Percentiles rank a stretch among this genome's conserved stretches.
Conservation (phyloP, 202 grass and related monocot genomes). For the Zizania palustris region DNA sequence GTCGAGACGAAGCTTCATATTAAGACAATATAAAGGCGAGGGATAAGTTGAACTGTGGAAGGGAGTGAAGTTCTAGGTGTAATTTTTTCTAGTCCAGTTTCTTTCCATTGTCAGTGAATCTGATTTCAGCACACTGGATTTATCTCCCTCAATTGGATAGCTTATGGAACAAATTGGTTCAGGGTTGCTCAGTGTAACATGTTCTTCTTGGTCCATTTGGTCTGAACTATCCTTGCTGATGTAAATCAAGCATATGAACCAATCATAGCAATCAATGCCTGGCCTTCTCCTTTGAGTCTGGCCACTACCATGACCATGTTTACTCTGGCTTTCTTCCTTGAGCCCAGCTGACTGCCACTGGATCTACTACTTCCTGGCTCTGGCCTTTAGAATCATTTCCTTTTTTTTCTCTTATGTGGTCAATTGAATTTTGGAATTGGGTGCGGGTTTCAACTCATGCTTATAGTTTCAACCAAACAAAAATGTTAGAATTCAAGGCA, state of each 20-base stretch:
- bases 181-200: constrained; percentile 18
- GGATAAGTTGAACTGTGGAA: background rate
- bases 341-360: background rate
- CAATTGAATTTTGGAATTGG: background rate
- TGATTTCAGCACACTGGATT: background rate
- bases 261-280: background rate
- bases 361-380: background rate
- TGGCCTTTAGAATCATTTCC: background rate
- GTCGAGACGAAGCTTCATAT: too few species aligned
- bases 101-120: constrained; percentile 4
- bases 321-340: background rate
- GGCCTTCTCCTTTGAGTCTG: background rate
- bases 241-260: constrained; percentile 12
- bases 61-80: constrained; percentile 21
- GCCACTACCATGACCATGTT: background rate
- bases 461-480: too few species aligned
- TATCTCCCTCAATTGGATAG: constrained; percentile 12
- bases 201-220: constrained; percentile 3
- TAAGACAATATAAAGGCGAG: background rate
- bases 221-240: constrained; percentile 5
- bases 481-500: too few species aligned
- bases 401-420: background rate
- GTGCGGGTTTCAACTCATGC: background rate
- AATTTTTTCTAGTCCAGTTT: background rate
- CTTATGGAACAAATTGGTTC: constrained; percentile 12